A percentile compares a stretch with the other conserved stretches of the same genome.
These are phyloP conservation scores for Ilex aquifolium DNA, from an alignment of 257 asterid species.

Conservation along the genomic window DNA sequence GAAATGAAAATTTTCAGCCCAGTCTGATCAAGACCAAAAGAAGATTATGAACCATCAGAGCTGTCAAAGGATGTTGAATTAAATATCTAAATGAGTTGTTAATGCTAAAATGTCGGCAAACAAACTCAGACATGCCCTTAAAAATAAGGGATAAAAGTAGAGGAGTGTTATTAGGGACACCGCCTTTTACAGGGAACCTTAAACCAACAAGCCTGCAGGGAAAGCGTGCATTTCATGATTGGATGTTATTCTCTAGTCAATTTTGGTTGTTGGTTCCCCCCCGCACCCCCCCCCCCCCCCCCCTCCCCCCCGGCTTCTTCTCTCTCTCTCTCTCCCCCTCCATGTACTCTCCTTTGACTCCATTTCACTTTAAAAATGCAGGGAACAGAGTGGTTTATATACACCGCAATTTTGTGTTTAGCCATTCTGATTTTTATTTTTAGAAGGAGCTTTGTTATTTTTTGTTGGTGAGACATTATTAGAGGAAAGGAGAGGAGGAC, in stretches of 20 bases:
- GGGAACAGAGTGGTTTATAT: too few relatives aligned
- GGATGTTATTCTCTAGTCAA: conserved; percentile 21
- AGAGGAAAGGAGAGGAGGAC: too few relatives aligned
- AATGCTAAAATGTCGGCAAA: conserved; percentile 24
- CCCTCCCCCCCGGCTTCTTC: too few relatives aligned
- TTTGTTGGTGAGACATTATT: too few relatives aligned
- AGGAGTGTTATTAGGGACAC: conserved; percentile 15
- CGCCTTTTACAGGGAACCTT: conserved; percentile 24
- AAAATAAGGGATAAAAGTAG: background rate
- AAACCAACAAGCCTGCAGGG: conserved; percentile 26
- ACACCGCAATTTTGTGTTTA: too few relatives aligned
- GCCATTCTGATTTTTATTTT: too few relatives aligned
- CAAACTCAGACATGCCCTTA: background rate
- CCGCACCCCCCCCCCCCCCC: too few relatives aligned
- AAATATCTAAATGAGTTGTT: conserved; percentile 31
- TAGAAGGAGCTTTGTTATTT: too few relatives aligned
- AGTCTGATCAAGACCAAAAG: conserved; percentile 13
- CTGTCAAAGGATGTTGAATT: background rate
- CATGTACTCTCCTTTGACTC: too few relatives aligned
- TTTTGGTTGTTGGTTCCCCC: background rate
- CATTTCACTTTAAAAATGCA: too few relatives aligned
- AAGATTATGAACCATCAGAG: too few relatives aligned
- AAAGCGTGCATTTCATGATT: conserved; percentile 34
- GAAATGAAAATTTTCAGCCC: conserved; percentile 1
- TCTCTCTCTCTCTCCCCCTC: too few relatives aligned